A percentile compares a stretch with the other conserved stretches of the same genome.
Evolutionary conservation across 2,329 filamentous ascomycete genomes (phyloP).

Genomic region (Ilyonectria destructans): DNA sequence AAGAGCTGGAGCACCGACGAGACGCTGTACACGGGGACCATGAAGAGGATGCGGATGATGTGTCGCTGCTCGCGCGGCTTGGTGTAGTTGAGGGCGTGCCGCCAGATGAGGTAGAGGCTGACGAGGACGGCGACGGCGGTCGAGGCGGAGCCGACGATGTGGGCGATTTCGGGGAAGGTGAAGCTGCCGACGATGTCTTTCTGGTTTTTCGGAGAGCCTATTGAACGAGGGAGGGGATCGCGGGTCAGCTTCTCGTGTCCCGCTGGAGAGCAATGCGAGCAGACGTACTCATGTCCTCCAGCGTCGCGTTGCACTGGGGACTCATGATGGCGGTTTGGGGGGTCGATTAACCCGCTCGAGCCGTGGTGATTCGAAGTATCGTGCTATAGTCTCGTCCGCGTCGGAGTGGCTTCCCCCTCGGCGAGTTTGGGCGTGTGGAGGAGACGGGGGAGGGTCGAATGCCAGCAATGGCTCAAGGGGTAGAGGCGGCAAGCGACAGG

Average conservation of each 20-base stretch:
- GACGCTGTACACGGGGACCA: conserved; percentile 86
- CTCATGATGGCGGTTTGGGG: conserved; percentile 50
- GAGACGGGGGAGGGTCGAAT: neutral
- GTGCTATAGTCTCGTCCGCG: neutral
- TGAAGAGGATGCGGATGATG: conserved; percentile 90
- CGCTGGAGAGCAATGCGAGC: conserved; percentile 9
- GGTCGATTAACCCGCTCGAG: conserved; percentile 4
- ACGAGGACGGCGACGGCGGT: conserved; percentile 67
- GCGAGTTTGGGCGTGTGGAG: neutral
- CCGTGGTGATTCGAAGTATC: neutral
- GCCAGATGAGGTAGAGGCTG: conserved; percentile 71
- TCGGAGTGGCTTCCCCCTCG: neutral
- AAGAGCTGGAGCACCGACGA: conserved; percentile 82
- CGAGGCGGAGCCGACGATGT: conserved; percentile 66
- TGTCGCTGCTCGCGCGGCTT: conserved; percentile 74
- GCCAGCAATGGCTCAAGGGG: neutral
- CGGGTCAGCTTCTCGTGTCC: neutral
- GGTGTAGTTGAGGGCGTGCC: conserved; percentile 74
- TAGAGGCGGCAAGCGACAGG: neutral
- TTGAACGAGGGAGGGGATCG: neutral
- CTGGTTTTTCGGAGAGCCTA: conserved; percentile 29
- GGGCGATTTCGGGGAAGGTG: conserved; percentile 70
- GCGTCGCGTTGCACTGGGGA: conserved; percentile 60
- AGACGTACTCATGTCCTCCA: conserved; percentile 62
- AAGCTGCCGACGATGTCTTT: conserved; percentile 60